These are phyloP conservation scores for Candida orba DNA, from an alignment of 805 yeast genomes.

Conservation along the genomic window DNA sequence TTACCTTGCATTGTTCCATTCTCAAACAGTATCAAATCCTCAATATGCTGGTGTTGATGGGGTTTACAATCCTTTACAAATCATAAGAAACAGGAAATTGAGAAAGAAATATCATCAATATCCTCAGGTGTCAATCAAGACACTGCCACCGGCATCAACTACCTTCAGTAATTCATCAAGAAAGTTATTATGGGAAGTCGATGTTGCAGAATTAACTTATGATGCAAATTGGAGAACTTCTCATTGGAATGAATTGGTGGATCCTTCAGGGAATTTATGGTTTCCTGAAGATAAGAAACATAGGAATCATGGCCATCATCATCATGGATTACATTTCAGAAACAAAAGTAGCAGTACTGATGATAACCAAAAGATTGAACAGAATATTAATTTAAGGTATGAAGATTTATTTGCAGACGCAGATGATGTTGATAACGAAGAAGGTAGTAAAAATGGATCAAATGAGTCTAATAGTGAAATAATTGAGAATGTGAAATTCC, in stretches of 20 bases:
- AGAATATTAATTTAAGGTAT: slow-evolving; percentile 8
- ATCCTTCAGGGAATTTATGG: slow-evolving; percentile 44
- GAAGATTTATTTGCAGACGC: slow-evolving; percentile 16
- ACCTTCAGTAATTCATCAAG: slow-evolving; percentile 45
- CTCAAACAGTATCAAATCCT: slow-evolving; percentile 12
- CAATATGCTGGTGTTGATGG: slow-evolving; percentile 46
- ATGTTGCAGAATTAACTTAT: slow-evolving; percentile 46
- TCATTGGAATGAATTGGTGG: slow-evolving; percentile 46
- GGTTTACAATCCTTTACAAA: slow-evolving; percentile 74
- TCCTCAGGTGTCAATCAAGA: slow-evolving; percentile 37
- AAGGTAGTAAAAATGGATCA: neutral
- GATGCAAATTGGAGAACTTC: slow-evolving; percentile 53
- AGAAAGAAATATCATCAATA: slow-evolving; percentile 44
- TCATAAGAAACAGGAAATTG: slow-evolving; percentile 63
- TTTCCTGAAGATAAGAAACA: slow-evolving; percentile 28
- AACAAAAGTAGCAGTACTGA: slow-evolving; percentile 1
- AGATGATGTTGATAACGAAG: slow-evolving; percentile 6
- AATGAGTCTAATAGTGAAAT: no score
- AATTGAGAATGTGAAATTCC: neutral
- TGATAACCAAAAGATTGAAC: slow-evolving; percentile 3
- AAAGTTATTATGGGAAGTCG: slow-evolving; percentile 58
- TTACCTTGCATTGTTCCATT: slow-evolving; percentile 19
- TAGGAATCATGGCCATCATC: slow-evolving; percentile 5
- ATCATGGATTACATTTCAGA: slow-evolving; percentile 2
- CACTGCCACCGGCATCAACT: slow-evolving; percentile 57